Evolutionary conservation across 257 asterid species (phyloP).

Genomic region (Gentiana macrophylla): DNA sequence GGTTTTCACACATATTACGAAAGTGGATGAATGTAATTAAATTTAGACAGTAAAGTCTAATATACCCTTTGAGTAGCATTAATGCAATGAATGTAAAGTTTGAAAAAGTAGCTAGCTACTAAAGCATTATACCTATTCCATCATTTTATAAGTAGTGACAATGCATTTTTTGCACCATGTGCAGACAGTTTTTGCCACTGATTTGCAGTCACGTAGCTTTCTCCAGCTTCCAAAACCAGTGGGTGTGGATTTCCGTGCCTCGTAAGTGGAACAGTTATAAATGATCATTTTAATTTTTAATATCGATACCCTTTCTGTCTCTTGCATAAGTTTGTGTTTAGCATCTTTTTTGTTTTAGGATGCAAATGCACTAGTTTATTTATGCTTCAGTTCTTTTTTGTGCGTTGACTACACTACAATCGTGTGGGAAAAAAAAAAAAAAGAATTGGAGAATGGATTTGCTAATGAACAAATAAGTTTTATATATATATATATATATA

Average conservation of each 20-base stretch:
- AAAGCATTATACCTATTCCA: background rate
- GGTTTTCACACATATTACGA: no score
- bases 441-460: no score
- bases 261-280: conserved; percentile 42
- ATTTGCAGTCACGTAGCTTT: conserved; percentile 79
- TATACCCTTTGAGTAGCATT: no score
- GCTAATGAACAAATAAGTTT: no score
- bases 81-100: no score
- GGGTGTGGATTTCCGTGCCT: conserved; percentile 95
- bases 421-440: no score
- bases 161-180: conserved; percentile 7
- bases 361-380: background rate
- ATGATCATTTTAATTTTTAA: background rate
- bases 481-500: no score
- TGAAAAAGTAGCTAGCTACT: background rate
- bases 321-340: background rate
- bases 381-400: no score
- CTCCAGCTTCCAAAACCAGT: conserved; percentile 86
- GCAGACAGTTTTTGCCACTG: conserved; percentile 89
- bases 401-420: no score
- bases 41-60: no score
- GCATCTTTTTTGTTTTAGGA: background rate
- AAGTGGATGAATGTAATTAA: no score
- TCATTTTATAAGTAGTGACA: conserved; percentile 11
- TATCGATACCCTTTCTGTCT: background rate